Evolutionary conservation across 768 basidiomycete species (phyloP), one percentile per base, ranked within the genome.

Genomic region (Pleurotus tuoliensis): DNA sequence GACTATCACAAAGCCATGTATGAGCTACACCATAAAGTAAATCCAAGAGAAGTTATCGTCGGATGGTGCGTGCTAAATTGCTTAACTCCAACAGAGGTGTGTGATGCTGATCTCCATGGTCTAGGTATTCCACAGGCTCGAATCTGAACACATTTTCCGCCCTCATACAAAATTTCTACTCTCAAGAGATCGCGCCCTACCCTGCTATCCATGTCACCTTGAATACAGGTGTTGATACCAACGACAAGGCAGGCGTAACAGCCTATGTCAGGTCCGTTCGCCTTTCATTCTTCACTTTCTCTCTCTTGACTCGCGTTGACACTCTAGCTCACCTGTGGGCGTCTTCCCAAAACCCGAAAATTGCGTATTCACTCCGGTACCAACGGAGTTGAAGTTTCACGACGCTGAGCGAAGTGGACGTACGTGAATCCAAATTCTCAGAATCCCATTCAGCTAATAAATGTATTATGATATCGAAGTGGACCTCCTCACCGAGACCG

Each of bases 101-200:
- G n/a, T 9, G 1, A 11, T n/a, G 11, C 15, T 50, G 11, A 27
- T 30, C 48, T 15, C 1, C 20, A 27, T 56, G 43, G 55, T 45
- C 24, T 65, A 94, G 93, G 93, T 94, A 94, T 73, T 93, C 94
- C 20, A 97, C 96, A 1, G 91, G 92, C 57, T 88, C 91, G 11
- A 84, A 84, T 61, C 80, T 98, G 56, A 95, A 95, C 74, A 92
- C 92, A 5, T 95, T 94, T 75, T 95, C 95, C 24, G 94, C 96
- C 9, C 82, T 98, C 62, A 95, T 98, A 67, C 96, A 98, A 79
- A 94, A 95, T 73, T 97, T 97, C 76, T 98, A 97, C 72, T 85
- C 91, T 40, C 87, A 91, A 79, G 94, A 98, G 72, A 93, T 92
- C 4, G 78, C 84, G 0, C 91, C 94, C 2, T 84, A 89, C 68